phyloP scores from a whole-genome alignment of 108 stramenopile species.

The Skeletonema grethae region DNA sequence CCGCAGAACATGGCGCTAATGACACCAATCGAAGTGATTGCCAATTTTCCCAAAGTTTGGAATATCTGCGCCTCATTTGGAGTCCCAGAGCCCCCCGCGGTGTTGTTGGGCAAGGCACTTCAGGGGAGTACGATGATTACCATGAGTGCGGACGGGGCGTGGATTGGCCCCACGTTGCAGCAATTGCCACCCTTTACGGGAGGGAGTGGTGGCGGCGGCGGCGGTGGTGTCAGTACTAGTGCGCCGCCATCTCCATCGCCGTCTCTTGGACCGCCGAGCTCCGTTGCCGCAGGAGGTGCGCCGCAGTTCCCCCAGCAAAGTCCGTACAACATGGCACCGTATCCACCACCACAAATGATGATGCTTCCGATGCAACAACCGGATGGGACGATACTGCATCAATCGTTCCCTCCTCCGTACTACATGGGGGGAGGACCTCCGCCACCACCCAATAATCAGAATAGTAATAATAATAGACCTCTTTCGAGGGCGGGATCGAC shows the following conservation, averaged over 20 bases:
- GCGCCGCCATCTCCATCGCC: slow-evolving; percentile 4
- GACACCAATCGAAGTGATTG: slow-evolving; percentile 52
- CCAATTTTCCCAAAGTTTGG: slow-evolving; percentile 63
- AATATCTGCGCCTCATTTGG: slow-evolving; percentile 45
- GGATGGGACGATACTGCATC: slow-evolving; percentile 1
- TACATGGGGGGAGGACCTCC: slow-evolving; percentile 7
- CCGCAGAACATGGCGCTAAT: slow-evolving; percentile 26
- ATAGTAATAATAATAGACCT: neutral
- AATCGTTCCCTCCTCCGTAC: slow-evolving; percentile 4
- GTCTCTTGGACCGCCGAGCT: slow-evolving; percentile 4
- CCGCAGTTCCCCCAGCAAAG: slow-evolving; percentile 17
- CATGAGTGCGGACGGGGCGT: slow-evolving; percentile 55
- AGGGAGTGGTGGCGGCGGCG: neutral
- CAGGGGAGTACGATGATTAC: slow-evolving; percentile 45
- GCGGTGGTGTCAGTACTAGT: neutral
- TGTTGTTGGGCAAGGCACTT: slow-evolving; percentile 42
- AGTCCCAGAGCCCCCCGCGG: slow-evolving; percentile 9
- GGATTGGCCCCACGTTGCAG: slow-evolving; percentile 53
- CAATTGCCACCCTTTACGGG: slow-evolving; percentile 26
- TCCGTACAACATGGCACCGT: slow-evolving; percentile 25
- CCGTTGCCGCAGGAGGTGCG: neutral
- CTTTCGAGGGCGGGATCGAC: slow-evolving; percentile 5
- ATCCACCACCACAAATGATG: slow-evolving; percentile 22
- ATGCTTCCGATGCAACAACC: slow-evolving; percentile 12
- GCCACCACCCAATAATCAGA: neutral